Evolutionary conservation across 768 basidiomycete genomes (phyloP).

Genomic region (Calvatia gigantea): DNA sequence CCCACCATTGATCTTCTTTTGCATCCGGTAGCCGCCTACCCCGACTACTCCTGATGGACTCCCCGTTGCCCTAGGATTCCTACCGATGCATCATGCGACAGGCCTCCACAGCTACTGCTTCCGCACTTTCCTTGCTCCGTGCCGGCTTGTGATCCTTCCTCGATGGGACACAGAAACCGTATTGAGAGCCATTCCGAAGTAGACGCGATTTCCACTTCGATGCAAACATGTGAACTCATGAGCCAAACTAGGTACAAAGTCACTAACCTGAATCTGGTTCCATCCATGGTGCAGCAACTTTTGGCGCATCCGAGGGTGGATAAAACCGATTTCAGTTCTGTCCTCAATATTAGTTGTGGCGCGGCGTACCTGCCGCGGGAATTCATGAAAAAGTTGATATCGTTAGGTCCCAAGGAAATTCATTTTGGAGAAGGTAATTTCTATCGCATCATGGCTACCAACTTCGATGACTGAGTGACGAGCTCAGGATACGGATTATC

Average conservation of each 20-base stretch:
- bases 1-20: not conserved
- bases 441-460: not conserved
- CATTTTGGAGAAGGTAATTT: slow-evolving; percentile 41
- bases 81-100: slow-evolving; percentile 67
- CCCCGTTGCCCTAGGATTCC: slow-evolving; percentile 47
- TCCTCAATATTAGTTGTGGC: slow-evolving; percentile 43
- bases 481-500: slow-evolving; percentile 70
- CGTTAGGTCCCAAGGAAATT: slow-evolving; percentile 29
- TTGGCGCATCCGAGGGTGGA: slow-evolving; percentile 48
- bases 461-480: not conserved
- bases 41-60: slow-evolving; percentile 39
- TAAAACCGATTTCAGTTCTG: slow-evolving; percentile 48
- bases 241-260: slow-evolving; percentile 45
- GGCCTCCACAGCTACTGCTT: slow-evolving; percentile 52
- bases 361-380: slow-evolving; percentile 67
- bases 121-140: slow-evolving; percentile 40
- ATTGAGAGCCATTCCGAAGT: slow-evolving; percentile 59
- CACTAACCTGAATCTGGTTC: slow-evolving; percentile 46
- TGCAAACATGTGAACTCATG: not conserved
- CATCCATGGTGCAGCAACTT: slow-evolving; percentile 62
- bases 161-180: slow-evolving; percentile 54
- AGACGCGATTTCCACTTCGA: slow-evolving; percentile 15
- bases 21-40: slow-evolving; percentile 29
- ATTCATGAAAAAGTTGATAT: slow-evolving; percentile 36
- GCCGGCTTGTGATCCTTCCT: slow-evolving; percentile 49